phyloP scores from a whole-genome alignment of 164 flowering plant species.

The Berberis vulgaris region DNA sequence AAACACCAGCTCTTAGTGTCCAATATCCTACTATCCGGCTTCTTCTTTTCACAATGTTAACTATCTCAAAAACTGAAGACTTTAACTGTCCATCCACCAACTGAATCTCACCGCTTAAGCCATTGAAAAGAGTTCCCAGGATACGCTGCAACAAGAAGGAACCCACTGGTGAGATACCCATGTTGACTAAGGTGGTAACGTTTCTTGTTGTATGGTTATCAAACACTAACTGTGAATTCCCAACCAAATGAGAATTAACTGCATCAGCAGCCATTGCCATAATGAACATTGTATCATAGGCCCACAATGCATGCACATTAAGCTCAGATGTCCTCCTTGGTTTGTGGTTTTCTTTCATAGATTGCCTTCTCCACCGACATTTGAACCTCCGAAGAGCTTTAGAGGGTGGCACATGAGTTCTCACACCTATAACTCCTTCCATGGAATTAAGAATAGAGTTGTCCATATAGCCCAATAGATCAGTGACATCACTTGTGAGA shows the following conservation, averaged over 20 bases:
- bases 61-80: conserved; percentile 1
- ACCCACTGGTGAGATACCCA: conserved; percentile 2
- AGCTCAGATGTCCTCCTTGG: neutral
- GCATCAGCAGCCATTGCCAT: conserved; percentile 34
- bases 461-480: conserved; percentile 11
- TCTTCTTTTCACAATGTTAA: conserved; percentile 1
- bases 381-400: conserved; percentile 7
- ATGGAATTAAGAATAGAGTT: conserved; percentile 12
- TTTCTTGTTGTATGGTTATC: neutral
- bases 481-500: conserved; percentile 10
- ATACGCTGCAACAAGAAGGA: neutral
- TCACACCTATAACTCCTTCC: conserved; percentile 26
- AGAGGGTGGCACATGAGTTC: conserved; percentile 12
- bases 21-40: conserved; percentile 2
- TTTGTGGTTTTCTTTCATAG: conserved; percentile 4
- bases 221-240: neutral
- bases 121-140: neutral
- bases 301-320: conserved; percentile 33
- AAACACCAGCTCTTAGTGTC: conserved; percentile 11
- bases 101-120: conserved; percentile 2
- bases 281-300: conserved; percentile 35
- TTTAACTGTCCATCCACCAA: conserved; percentile 1
- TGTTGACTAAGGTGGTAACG: neutral
- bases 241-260: conserved; percentile 6
- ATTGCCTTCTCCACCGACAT: conserved; percentile 10